These are phyloP conservation scores for Pythium dissotocum DNA, from an alignment of 352 stramenopile genomes.

Conservation along the genomic window DNA sequence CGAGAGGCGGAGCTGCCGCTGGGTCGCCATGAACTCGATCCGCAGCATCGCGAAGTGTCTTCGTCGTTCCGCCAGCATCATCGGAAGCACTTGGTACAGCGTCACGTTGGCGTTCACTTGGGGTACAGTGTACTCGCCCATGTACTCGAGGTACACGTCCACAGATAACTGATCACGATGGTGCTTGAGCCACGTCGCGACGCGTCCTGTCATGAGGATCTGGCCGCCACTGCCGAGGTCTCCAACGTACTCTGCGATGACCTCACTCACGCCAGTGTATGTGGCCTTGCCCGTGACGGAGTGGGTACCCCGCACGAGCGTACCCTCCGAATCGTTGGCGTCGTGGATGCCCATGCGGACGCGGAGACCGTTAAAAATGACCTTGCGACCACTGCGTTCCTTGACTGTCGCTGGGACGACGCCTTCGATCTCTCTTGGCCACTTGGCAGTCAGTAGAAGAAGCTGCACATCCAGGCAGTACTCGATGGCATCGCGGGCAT, in stretches of 20 bases:
- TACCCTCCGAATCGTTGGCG: background rate
- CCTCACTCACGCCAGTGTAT: constrained; percentile 28
- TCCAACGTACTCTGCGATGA: constrained; percentile 27
- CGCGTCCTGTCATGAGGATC: constrained; percentile 30
- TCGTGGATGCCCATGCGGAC: constrained; percentile 38
- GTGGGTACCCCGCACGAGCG: too few relatives aligned
- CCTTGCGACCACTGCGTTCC: background rate
- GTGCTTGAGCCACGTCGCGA: constrained; percentile 32
- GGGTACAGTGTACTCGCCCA: constrained; percentile 35
- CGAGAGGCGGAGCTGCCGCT: too few relatives aligned
- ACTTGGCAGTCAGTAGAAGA: constrained; percentile 40
- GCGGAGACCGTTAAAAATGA: constrained; percentile 28
- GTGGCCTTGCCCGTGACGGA: background rate
- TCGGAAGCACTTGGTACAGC: background rate
- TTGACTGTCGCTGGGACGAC: constrained; percentile 41
- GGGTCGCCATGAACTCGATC: too few relatives aligned
- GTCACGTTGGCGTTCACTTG: constrained; percentile 28
- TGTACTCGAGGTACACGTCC: constrained; percentile 28
- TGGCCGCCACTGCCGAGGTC: constrained; percentile 30
- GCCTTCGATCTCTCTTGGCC: constrained; percentile 61
- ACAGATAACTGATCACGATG: constrained; percentile 18
- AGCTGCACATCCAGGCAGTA: constrained; percentile 26
- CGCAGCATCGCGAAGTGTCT: too few relatives aligned
- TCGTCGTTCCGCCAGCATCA: too few relatives aligned
- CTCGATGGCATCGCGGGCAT: constrained; percentile 55